These are phyloP conservation scores for Cutaneotrichosporon dermatis DNA, from an alignment of 1,284 basidiomycete species.

Conservation along the genomic window DNA sequence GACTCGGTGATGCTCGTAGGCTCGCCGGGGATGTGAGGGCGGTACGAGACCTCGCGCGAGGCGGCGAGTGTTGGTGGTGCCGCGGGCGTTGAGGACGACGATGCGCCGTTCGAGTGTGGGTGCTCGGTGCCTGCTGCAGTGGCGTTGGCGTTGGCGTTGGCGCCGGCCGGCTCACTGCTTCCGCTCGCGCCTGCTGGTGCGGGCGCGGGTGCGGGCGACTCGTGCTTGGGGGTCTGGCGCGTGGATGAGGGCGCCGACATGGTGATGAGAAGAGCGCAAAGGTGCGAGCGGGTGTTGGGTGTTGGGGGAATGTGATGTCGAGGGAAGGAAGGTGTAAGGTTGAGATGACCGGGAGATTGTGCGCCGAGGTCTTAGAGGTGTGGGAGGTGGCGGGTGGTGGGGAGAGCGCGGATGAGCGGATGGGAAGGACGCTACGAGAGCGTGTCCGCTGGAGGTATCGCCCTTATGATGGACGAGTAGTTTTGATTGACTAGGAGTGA, in stretches of 20 bases:
- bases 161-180: neutral
- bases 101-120: slow-evolving; percentile 19
- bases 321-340: neutral
- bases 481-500: too few species aligned
- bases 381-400: too few species aligned
- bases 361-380: too few species aligned
- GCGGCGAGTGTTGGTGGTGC: neutral
- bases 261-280: neutral
- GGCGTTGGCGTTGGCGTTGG: neutral
- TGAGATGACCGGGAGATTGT: neutral
- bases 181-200: too few species aligned
- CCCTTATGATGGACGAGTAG: too few species aligned
- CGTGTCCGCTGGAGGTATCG: too few species aligned
- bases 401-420: neutral
- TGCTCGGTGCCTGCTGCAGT: slow-evolving; percentile 30
- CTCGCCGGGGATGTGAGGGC: slow-evolving; percentile 18
- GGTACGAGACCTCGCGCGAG: slow-evolving; percentile 13
- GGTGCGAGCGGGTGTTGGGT: neutral
- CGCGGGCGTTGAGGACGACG: slow-evolving; percentile 1
- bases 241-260: slow-evolving; percentile 12
- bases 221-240: slow-evolving; percentile 12
- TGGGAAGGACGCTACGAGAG: neutral
- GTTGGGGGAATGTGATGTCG: neutral
- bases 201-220: neutral
- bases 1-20: slow-evolving; percentile 37